phyloP scores from a whole-genome alignment of 2,329 filamentous ascomycete species.

The Scedosporium boydii region DNA sequence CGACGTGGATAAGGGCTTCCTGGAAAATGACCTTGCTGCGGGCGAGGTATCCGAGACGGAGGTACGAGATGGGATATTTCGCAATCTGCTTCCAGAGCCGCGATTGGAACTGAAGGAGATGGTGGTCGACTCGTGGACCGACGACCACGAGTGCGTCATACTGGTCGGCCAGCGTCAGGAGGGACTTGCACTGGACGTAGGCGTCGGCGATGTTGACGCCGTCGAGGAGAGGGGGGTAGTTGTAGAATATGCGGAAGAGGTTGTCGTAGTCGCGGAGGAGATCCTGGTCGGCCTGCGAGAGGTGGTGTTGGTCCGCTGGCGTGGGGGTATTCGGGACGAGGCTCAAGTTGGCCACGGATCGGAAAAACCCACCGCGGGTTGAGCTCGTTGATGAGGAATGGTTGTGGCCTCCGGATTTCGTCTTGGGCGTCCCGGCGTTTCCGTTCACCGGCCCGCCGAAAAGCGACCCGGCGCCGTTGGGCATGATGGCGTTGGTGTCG shows the following conservation, averaged over 20 bases:
- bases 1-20: constrained; percentile 85
- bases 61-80: constrained; percentile 87
- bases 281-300: constrained; percentile 58
- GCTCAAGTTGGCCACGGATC: constrained; percentile 73
- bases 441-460: constrained; percentile 32
- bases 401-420: background rate
- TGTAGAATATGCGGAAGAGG: constrained; percentile 92
- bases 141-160: constrained; percentile 86
- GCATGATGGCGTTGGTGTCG: constrained; percentile 13
- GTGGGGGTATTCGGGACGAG: constrained; percentile 36
- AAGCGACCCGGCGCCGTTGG: constrained; percentile 31
- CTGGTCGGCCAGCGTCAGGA: constrained; percentile 83
- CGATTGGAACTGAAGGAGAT: constrained; percentile 83
- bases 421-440: constrained; percentile 25
- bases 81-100: constrained; percentile 93
- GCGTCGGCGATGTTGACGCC: constrained; percentile 82
- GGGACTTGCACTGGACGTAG: constrained; percentile 87
- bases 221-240: constrained; percentile 75
- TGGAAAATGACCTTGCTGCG: constrained; percentile 76
- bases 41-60: constrained; percentile 80
- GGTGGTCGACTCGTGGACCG: constrained; percentile 84
- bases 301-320: constrained; percentile 11
- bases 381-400: constrained; percentile 9
- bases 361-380: constrained; percentile 55
- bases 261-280: constrained; percentile 90